A percentile compares a stretch with the other conserved stretches of the same genome.
Evolutionary conservation across 768 basidiomycete genomes (phyloP).

Genomic region (Jaapia argillacea): DNA sequence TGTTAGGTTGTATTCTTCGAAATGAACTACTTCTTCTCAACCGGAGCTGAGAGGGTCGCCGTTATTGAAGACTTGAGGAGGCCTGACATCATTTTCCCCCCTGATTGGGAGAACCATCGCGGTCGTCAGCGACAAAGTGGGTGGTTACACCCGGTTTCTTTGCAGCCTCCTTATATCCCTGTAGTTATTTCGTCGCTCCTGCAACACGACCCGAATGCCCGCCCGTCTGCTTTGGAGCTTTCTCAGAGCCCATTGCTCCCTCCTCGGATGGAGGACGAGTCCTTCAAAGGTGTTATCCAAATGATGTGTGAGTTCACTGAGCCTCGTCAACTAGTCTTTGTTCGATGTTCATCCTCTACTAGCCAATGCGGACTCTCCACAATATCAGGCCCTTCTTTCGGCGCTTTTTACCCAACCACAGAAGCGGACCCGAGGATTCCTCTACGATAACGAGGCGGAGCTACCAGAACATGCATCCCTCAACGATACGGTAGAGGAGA

Average conservation of each 20-base stretch:
- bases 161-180: slow-evolving; percentile 3
- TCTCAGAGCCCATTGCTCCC: slow-evolving; percentile 74
- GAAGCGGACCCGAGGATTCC: slow-evolving; percentile 50
- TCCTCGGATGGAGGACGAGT: slow-evolving; percentile 70
- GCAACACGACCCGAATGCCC: slow-evolving; percentile 66
- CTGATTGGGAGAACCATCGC: slow-evolving; percentile 54
- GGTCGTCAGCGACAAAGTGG: slow-evolving; percentile 60
- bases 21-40: slow-evolving; percentile 84
- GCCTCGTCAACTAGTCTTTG: not conserved
- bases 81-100: slow-evolving; percentile 68
- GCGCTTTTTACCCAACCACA: slow-evolving; percentile 70
- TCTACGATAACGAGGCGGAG: slow-evolving; percentile 68
- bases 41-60: slow-evolving; percentile 73
- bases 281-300: slow-evolving; percentile 69
- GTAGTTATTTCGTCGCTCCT: slow-evolving; percentile 74
- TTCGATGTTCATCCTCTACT: slow-evolving; percentile 1
- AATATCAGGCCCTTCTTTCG: slow-evolving; percentile 69
- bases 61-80: slow-evolving; percentile 75
- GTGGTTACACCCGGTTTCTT: slow-evolving; percentile 15
- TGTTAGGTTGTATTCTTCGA: slow-evolving; percentile 90
- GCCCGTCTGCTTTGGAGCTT: slow-evolving; percentile 78
- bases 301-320: slow-evolving; percentile 51
- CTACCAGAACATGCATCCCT: slow-evolving; percentile 61
- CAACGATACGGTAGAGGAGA: slow-evolving; percentile 69
- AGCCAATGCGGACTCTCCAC: slow-evolving; percentile 77